A percentile compares a stretch with the other conserved stretches of the same genome.
Evolutionary conservation across 441 rosid genomes (phyloP).

Genomic region (Macaranga tanarius): DNA sequence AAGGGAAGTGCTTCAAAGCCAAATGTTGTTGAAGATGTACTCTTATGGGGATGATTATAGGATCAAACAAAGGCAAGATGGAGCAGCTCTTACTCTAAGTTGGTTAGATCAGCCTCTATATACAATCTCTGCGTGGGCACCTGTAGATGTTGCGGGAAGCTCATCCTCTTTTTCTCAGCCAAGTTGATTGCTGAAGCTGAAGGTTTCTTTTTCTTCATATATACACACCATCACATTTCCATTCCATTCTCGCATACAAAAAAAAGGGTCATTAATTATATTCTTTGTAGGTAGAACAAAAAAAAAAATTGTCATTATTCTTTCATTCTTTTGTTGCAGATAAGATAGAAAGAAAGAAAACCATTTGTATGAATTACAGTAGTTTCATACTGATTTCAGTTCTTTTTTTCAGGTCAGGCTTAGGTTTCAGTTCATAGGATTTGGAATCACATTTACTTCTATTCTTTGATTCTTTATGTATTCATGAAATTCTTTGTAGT

Average conservation of each 20-base stretch:
- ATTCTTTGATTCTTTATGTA: slow-evolving; percentile 58
- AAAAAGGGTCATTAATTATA: slow-evolving; percentile 31
- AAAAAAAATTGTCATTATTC: slow-evolving; percentile 41
- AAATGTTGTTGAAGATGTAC: slow-evolving; percentile 83
- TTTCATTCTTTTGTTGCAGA: slow-evolving; percentile 67
- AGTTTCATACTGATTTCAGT: slow-evolving; percentile 35
- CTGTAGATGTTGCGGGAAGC: slow-evolving; percentile 56
- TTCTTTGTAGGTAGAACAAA: slow-evolving; percentile 63
- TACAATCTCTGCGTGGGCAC: slow-evolving; percentile 83
- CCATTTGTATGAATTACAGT: slow-evolving; percentile 24
- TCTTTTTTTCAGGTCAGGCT: slow-evolving; percentile 22
- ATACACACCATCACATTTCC: slow-evolving; percentile 10
- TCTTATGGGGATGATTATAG: slow-evolving; percentile 39
- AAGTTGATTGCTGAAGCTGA: slow-evolving; percentile 28
- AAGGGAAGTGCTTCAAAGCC: slow-evolving; percentile 80
- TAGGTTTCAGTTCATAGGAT: slow-evolving; percentile 26
- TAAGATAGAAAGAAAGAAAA: slow-evolving; percentile 27
- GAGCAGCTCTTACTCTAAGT: slow-evolving; percentile 59
- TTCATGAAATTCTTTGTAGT: slow-evolving; percentile 34
- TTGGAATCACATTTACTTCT: slow-evolving; percentile 13
- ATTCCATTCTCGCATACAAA: slow-evolving; percentile 35
- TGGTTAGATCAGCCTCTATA: slow-evolving; percentile 87
- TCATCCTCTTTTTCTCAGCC: slow-evolving; percentile 59
- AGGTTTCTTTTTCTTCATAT: slow-evolving; percentile 30
- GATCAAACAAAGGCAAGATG: slow-evolving; percentile 47